A percentile compares a stretch with the other conserved stretches of the same genome.
Conservation (phyloP, 2,329 filamentous ascomycete genomes). For the Fusarium pilosicola region DNA sequence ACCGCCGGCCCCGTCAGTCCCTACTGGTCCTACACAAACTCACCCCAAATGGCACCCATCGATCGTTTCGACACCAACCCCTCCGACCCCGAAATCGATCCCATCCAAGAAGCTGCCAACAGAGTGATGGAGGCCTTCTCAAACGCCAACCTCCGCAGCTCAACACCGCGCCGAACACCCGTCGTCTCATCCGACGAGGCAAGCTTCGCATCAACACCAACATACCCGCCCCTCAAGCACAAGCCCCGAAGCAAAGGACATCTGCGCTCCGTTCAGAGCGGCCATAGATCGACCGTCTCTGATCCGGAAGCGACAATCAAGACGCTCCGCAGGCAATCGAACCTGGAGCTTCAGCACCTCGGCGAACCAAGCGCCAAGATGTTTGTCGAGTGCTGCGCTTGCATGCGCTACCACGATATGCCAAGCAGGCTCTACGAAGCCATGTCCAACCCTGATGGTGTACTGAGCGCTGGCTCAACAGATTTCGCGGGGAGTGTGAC, state of each 20-base stretch:
- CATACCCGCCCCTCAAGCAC: constrained; percentile 51
- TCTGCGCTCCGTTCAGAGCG: constrained; percentile 25
- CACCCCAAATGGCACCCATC: constrained; percentile 28
- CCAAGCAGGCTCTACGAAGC: constrained; percentile 71
- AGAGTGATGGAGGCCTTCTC: constrained; percentile 48
- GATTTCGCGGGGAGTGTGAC: constrained; percentile 67
- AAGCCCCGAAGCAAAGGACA: constrained; percentile 40
- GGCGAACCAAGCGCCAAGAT: constrained; percentile 66
- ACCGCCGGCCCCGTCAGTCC: constrained; percentile 27
- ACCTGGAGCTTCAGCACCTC: constrained; percentile 17
- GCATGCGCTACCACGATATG: constrained; percentile 73
- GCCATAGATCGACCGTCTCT: constrained; percentile 31
- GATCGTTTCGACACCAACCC: constrained; percentile 32
- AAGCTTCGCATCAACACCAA: constrained; percentile 47
- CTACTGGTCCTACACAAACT: constrained; percentile 37
- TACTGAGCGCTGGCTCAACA: constrained; percentile 58
- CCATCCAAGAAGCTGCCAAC: constrained; percentile 46
- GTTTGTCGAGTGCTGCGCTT: constrained; percentile 72
- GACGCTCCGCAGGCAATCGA: constrained; percentile 21
- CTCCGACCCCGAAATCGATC: constrained; percentile 38
- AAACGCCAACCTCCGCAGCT: constrained; percentile 36
- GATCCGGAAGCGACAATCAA: constrained; percentile 24
- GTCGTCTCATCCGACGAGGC: constrained; percentile 22
- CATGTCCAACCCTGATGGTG: constrained; percentile 68
- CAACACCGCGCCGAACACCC: constrained; percentile 30